Evolutionary conservation across 371 early-diverging fungal species (phyloP), one percentile per base, ranked within the genome.

Genomic region (Mucor indicus): DNA sequence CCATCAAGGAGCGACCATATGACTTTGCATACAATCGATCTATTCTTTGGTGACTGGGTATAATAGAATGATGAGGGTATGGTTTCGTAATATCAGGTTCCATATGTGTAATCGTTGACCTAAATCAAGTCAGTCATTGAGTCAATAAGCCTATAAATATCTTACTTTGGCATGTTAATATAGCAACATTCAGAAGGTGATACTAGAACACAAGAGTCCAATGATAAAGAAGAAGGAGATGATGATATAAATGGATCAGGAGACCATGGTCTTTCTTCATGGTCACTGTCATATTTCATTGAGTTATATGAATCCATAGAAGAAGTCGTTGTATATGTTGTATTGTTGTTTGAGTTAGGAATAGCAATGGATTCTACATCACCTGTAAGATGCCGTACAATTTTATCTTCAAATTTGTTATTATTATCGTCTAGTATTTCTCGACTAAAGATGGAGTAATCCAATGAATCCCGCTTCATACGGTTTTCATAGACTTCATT

Each of bases 1-100:
- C 81, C 83, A 84, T 79, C 35, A 84, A 54, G 8, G 85, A 84
- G 36, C 85, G 71, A 7, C 83, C 85, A 44, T 81, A 84, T 7
- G 81, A 82, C 55, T 82, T 82, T 21, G 79, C 72, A 53, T 69
- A 84, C 12, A 84, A 44, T 15, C 67, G 56, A 57, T 81, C 72
- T 20, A 73, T 29, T 35, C 33, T 58, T 1, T 32, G 42, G 13
- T 25, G 41, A 12, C 31, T 44, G 12, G 44, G 13, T 45, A 22
- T 33, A 36, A 30, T 40, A 7, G 24, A 72, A 51, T 15, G 56
- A 19, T 10, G 15, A 19, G 19, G 36, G 10, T 33, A 38, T 5
- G 22, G 22, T 30, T 56, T 61, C 0, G 75, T 70, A 20, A 71
- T 75, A 46, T 75, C 75, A 8, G 75, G 75, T 38, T 62, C 64